Conservation (phyloP, 345 rosid genomes). For the Erucastrum elatum region DNA sequence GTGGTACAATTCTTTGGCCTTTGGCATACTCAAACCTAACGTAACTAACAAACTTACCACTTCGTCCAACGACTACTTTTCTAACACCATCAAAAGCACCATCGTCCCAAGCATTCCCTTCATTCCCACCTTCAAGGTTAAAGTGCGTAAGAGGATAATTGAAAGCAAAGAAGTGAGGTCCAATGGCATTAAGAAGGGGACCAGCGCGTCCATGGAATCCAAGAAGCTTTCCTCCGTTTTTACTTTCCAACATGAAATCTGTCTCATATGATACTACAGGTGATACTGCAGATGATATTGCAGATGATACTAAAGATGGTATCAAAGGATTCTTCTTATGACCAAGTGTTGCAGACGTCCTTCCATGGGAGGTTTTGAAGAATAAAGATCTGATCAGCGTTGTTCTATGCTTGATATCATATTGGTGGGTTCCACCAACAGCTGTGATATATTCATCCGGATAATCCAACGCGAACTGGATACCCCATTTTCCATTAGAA, state of each 20-base stretch:
- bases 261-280: not conserved
- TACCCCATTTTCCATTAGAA: not conserved
- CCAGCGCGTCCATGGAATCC: slow-evolving; percentile 38
- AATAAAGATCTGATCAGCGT: not conserved
- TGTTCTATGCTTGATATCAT: not conserved
- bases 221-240: slow-evolving; percentile 36
- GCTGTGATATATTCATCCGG: not conserved
- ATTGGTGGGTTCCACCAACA: slow-evolving; percentile 1
- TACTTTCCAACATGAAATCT: not conserved
- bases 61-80: slow-evolving; percentile 20
- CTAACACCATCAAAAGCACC: slow-evolving; percentile 36
- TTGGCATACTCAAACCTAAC: slow-evolving; percentile 34
- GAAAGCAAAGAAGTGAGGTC: slow-evolving; percentile 26
- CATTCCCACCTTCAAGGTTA: slow-evolving; percentile 25
- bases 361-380: slow-evolving; percentile 8
- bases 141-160: slow-evolving; percentile 26
- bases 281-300: not conserved
- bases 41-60: slow-evolving; percentile 14
- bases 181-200: slow-evolving; percentile 28
- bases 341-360: not conserved
- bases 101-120: slow-evolving; percentile 34
- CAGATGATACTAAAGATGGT: not conserved
- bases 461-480: slow-evolving; percentile 16
- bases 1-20: slow-evolving; percentile 23
- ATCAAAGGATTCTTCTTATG: not conserved